Evolutionary conservation across 768 basidiomycete species (phyloP), one percentile per base, ranked within the genome.

Genomic region (Psilocybe subaeruginosa): DNA sequence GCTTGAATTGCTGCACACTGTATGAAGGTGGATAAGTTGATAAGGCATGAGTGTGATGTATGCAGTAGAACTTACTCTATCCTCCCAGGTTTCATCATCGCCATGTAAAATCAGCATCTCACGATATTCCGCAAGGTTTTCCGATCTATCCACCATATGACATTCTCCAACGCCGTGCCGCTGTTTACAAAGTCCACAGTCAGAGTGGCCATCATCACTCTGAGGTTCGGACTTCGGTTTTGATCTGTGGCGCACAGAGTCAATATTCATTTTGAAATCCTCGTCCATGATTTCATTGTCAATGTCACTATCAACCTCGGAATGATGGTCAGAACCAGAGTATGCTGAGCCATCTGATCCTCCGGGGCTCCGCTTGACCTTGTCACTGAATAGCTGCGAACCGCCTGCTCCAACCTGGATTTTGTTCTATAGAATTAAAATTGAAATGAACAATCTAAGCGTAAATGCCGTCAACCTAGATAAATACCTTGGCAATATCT

Each of bases 81-180:
- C 78, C 69, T 89, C 85, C 67, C 83, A 80, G 47, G 89, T 78
- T 64, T 93, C 92, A 65, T 87, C 86, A 14, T 83, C 81, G n/a
- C 82, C 78, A 62, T 89, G 80, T 30, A 82, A 72, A 62, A 92
- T 72, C 39, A 93, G 73, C 76, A 91, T 86, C 49, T 82, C 78
- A 47, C 91, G 84, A 67, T 86, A 92, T 66, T 90, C 85, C 11
- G 84, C 82, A 19, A 93, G 77, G 69, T 91, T 85, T 58, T 85
- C 80, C 16, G 89, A 85, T 53, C 75, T 79, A 23, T 87, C 80
- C 6, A 83, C 85, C 91, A 93, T 91, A 23, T 69, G 69, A 68
- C 92, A 93, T 57, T 79, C 68, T 29, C 80, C 79, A 50, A 73
- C 72, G 14, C 76, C 82, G 66, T 92, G 90, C 8, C 59, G 65